Evolutionary conservation across 2,329 filamentous ascomycete genomes (phyloP).

Genomic region (Anthostomella pinea): DNA sequence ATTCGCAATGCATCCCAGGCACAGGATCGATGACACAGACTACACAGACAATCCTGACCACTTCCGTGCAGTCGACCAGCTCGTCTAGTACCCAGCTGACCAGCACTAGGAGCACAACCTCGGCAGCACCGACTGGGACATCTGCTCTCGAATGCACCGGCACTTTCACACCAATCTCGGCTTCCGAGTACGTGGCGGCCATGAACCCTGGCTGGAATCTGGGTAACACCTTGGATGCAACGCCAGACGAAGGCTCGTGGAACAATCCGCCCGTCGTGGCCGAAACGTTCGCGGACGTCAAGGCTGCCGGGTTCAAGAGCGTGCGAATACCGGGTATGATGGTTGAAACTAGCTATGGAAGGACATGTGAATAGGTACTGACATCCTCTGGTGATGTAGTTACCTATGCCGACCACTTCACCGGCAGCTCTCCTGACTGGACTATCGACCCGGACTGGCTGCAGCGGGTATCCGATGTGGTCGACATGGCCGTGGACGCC

Average conservation of each 20-base stretch:
- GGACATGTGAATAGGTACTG: not conserved
- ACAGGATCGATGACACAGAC: no score
- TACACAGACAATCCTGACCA: no score
- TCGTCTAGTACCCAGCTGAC: no score
- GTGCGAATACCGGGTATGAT: constrained; percentile 50
- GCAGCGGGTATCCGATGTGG: constrained; percentile 54
- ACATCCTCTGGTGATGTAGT: constrained; percentile 36
- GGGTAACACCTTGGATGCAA: constrained; percentile 58
- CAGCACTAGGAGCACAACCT: no score
- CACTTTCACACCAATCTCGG: constrained; percentile 44
- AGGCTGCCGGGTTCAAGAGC: constrained; percentile 54
- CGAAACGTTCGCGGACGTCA: constrained; percentile 49
- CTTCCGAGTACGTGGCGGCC: constrained; percentile 42
- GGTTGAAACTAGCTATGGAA: not conserved
- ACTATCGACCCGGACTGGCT: constrained; percentile 54
- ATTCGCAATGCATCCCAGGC: no score
- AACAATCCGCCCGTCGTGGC: constrained; percentile 51
- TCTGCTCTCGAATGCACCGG: no score
- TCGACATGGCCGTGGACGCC: constrained; percentile 51
- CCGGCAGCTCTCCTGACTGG: constrained; percentile 48
- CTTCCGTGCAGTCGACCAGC: no score
- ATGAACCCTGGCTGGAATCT: constrained; percentile 59
- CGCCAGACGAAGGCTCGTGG: constrained; percentile 56
- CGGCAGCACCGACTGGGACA: no score
- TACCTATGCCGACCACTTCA: constrained; percentile 58